phyloP scores from a whole-genome alignment of 371 early-diverging fungal genomes.

The Vairimorpha necatrix region DNA sequence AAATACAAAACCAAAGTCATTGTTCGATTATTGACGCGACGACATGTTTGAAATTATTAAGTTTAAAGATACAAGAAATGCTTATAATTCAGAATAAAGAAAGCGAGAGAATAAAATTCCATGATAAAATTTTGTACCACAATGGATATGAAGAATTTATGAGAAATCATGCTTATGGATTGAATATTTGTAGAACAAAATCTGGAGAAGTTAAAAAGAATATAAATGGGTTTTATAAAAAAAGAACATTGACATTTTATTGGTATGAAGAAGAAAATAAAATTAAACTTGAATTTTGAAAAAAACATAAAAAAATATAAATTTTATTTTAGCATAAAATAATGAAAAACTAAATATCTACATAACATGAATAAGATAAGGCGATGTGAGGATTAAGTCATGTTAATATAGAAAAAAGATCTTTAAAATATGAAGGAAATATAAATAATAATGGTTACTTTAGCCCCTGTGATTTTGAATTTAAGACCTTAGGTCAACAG shows the following conservation, averaged over 20 bases:
- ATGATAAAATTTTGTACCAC: constrained; percentile 6
- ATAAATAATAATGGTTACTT: too few relatives aligned
- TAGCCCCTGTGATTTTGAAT: too few relatives aligned
- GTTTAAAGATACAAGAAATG: constrained; percentile 39
- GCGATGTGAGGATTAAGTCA: too few relatives aligned
- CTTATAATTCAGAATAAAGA: constrained; percentile 3
- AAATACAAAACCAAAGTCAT: constrained; percentile 56
- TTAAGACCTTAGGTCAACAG: too few relatives aligned
- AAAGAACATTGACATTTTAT: neutral
- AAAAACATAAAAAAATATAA: too few relatives aligned
- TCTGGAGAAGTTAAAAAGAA: neutral
- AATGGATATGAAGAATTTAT: neutral
- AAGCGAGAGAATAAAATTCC: neutral
- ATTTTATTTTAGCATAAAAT: neutral
- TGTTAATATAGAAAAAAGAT: too few relatives aligned
- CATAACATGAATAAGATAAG: too few relatives aligned
- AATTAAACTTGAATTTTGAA: neutral
- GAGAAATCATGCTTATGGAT: neutral
- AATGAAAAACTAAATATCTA: too few relatives aligned
- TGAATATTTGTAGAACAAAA: constrained; percentile 2
- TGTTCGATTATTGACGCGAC: constrained; percentile 58
- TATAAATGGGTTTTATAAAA: neutral
- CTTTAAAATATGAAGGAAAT: too few relatives aligned
- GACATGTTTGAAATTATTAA: constrained; percentile 44
- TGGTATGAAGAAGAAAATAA: neutral